A percentile compares a stretch with the other conserved stretches of the same genome.
Conservation (phyloP, 306 rosid genomes). For the Elaeagnus macrophylla region DNA sequence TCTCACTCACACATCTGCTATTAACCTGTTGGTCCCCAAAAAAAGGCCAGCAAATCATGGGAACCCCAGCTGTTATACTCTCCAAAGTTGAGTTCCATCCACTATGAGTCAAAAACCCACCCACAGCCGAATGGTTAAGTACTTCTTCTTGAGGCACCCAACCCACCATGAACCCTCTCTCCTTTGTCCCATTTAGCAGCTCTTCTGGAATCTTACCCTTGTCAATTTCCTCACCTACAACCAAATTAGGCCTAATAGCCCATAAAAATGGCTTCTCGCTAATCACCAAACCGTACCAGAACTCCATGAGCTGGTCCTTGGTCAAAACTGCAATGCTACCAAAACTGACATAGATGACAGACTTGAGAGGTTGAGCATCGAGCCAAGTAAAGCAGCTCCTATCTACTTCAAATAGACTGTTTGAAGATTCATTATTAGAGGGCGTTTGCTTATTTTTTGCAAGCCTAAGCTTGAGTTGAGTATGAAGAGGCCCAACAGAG, state of each 20-base stretch:
- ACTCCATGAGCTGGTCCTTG: constrained; percentile 20
- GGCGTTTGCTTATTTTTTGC: background rate
- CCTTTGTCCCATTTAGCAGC: constrained; percentile 23
- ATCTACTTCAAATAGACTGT: constrained; percentile 19
- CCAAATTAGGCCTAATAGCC: constrained; percentile 28
- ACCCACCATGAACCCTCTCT: constrained; percentile 24
- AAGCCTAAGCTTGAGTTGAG: constrained; percentile 9
- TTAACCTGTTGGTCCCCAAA: constrained; percentile 23
- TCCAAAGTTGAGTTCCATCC: constrained; percentile 34
- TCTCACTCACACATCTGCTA: constrained; percentile 21
- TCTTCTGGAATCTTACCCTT: background rate
- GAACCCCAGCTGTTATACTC: constrained; percentile 20
- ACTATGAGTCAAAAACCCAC: constrained; percentile 40
- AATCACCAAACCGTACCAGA: constrained; percentile 45
- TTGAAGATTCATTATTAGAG: background rate
- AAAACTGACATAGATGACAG: constrained; percentile 41
- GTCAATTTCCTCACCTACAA: background rate
- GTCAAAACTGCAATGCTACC: constrained; percentile 18
- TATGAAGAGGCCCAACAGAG: constrained; percentile 39
- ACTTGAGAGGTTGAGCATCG: constrained; percentile 21
- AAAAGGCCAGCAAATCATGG: constrained; percentile 29
- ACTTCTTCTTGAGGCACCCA: constrained; percentile 57
- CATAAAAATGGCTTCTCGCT: constrained; percentile 37
- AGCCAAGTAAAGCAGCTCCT: constrained; percentile 40
- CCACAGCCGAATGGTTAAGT: constrained; percentile 27